Conservation (phyloP, 768 basidiomycete species). For the Tubosaeta sp. region DNA sequence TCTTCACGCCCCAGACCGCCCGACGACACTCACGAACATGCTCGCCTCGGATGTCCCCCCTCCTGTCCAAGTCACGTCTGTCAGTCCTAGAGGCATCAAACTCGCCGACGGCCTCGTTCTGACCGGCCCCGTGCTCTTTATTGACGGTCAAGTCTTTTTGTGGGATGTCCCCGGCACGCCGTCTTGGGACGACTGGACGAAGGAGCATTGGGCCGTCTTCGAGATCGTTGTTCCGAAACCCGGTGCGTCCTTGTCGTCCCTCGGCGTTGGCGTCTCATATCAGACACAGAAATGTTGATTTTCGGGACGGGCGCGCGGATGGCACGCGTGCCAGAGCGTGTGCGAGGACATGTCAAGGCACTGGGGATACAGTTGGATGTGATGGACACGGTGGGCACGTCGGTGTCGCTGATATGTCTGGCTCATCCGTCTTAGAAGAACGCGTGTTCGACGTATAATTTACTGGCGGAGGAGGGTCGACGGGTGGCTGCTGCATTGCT, state of each 20-base stretch:
- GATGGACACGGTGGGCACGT: constrained; percentile 67
- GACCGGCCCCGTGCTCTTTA: constrained; percentile 74
- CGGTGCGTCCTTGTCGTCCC: constrained; percentile 44
- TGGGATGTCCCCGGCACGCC: constrained; percentile 72
- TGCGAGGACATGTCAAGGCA: constrained; percentile 64
- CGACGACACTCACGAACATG: constrained; percentile 57
- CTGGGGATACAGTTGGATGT: constrained; percentile 86
- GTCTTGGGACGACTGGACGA: constrained; percentile 66
- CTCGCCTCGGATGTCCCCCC: constrained; percentile 67
- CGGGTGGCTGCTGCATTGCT: constrained; percentile 89
- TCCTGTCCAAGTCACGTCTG: constrained; percentile 66
- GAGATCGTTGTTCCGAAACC: constrained; percentile 81
- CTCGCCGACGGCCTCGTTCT: constrained; percentile 77
- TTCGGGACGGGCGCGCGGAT: constrained; percentile 81
- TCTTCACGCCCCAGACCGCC: constrained; percentile 12
- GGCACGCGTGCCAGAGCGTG: constrained; percentile 60
- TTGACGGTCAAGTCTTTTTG: constrained; percentile 81
- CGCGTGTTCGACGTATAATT: constrained; percentile 93
- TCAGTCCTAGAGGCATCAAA: constrained; percentile 59
- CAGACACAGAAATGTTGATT: constrained; percentile 71
- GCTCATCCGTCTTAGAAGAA: constrained; percentile 53
- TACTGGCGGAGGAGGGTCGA: constrained; percentile 89
- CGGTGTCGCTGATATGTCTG: neutral
- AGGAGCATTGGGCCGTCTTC: constrained; percentile 75
- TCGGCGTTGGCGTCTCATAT: neutral